Evolutionary conservation across 768 basidiomycete species (phyloP).

Genomic region (Lyophyllum semitale): DNA sequence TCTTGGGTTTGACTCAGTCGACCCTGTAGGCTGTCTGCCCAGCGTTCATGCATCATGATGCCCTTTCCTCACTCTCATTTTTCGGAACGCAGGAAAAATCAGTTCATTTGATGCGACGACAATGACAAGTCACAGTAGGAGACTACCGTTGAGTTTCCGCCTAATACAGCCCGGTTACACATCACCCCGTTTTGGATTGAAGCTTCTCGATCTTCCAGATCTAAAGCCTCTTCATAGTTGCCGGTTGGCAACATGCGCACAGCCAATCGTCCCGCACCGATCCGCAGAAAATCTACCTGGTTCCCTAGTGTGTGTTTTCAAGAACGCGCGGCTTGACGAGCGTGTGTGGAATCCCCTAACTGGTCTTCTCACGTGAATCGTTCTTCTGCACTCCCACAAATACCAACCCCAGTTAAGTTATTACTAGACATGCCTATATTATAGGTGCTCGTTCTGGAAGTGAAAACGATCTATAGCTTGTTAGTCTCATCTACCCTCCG

Average conservation of each 20-base stretch:
- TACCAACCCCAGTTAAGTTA: conserved; percentile 25
- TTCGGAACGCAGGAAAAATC: not conserved
- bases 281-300: conserved; percentile 40
- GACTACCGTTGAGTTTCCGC: too few relatives aligned
- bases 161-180: not conserved
- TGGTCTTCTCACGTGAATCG: conserved; percentile 20
- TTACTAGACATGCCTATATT: conserved; percentile 26
- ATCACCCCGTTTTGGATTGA: conserved; percentile 12
- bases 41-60: conserved; percentile 9
- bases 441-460: conserved; percentile 6
- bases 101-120: conserved; percentile 2
- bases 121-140: not conserved
- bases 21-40: conserved; percentile 9
- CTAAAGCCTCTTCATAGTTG: conserved; percentile 25
- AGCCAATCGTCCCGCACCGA: conserved; percentile 28
- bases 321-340: conserved; percentile 22
- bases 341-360: conserved; percentile 25
- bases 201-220: conserved; percentile 25
- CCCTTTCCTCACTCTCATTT: not conserved
- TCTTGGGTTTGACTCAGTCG: not conserved
- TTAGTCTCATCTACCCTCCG: conserved; percentile 16
- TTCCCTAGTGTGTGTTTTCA: conserved; percentile 26
- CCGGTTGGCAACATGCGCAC: conserved; percentile 31
- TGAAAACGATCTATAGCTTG: conserved; percentile 10
- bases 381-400: conserved; percentile 24